Evolutionary conservation across 805 yeast species (phyloP).

Genomic region (Myxozyma sirexii): DNA sequence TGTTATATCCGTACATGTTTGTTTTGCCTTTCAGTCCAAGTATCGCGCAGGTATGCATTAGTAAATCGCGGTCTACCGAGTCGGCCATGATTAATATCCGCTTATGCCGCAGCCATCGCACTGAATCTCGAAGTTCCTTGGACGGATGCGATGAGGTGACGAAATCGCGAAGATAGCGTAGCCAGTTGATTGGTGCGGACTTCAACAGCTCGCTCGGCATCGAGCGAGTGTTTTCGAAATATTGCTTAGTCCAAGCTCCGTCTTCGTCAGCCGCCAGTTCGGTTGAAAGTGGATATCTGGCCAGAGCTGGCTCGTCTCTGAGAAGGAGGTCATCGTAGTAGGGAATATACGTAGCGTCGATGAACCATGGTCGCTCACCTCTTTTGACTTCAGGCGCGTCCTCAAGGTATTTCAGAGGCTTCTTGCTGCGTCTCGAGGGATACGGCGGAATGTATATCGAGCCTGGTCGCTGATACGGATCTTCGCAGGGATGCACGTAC

Average conservation of each 20-base stretch:
- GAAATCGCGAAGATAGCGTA: background rate
- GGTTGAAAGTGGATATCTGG: background rate
- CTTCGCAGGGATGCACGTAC: constrained; percentile 16
- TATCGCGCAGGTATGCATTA: constrained; percentile 3
- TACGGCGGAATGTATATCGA: constrained; percentile 7
- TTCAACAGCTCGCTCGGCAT: background rate
- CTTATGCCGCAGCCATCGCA: constrained; percentile 14
- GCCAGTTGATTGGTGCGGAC: constrained; percentile 5
- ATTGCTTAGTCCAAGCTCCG: background rate
- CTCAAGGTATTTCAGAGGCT: background rate
- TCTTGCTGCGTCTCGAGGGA: too few species aligned
- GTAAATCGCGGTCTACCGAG: constrained; percentile 21
- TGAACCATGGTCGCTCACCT: background rate
- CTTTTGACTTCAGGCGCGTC: background rate
- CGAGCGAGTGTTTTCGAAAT: background rate
- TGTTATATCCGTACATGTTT: constrained; percentile 10
- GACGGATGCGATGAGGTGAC: background rate
- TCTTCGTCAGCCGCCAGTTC: background rate
- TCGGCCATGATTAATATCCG: constrained; percentile 22
- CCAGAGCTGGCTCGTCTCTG: background rate
- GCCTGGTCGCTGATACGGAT: constrained; percentile 28
- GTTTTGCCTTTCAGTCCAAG: constrained; percentile 1
- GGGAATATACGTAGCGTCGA: constrained; percentile 2
- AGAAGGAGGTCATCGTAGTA: constrained; percentile 2
- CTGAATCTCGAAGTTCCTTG: background rate